These are phyloP conservation scores for Vitis rotundifolia DNA, from an alignment of 164 flowering plant genomes.

Conservation along the genomic window DNA sequence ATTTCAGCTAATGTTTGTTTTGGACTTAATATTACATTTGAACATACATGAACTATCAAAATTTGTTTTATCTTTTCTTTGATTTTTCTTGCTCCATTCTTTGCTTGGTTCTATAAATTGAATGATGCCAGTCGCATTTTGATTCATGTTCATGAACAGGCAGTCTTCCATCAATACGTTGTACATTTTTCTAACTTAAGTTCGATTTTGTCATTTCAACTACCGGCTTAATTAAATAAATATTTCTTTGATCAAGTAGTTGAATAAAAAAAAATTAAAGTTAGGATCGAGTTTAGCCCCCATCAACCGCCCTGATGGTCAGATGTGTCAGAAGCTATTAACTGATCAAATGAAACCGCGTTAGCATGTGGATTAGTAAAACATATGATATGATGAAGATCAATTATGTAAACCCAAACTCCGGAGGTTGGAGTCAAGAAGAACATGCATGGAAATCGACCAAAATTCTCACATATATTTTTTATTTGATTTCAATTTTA, in stretches of 20 bases:
- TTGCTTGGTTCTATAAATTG: no score
- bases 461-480: slow-evolving; percentile 23
- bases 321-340: not conserved
- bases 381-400: not conserved
- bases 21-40: no score
- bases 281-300: no score
- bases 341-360: slow-evolving; percentile 8
- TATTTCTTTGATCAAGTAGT: no score
- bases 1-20: slow-evolving; percentile 12
- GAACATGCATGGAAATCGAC: slow-evolving; percentile 27
- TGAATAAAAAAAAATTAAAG: no score
- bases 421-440: slow-evolving; percentile 13
- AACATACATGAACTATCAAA: not conserved
- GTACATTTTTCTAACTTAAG: no score
- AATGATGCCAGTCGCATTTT: not conserved
- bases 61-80: not conserved
- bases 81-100: not conserved
- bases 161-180: no score
- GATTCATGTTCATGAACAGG: no score
- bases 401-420: not conserved
- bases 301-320: slow-evolving; percentile 3
- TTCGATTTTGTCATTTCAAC: no score
- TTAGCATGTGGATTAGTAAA: not conserved
- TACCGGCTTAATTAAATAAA: no score
- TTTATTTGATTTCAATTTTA: not conserved